Evolutionary conservation across 306 rosid genomes (phyloP), one percentile per base, ranked within the genome.

Genomic region (Fragaria vesca): DNA sequence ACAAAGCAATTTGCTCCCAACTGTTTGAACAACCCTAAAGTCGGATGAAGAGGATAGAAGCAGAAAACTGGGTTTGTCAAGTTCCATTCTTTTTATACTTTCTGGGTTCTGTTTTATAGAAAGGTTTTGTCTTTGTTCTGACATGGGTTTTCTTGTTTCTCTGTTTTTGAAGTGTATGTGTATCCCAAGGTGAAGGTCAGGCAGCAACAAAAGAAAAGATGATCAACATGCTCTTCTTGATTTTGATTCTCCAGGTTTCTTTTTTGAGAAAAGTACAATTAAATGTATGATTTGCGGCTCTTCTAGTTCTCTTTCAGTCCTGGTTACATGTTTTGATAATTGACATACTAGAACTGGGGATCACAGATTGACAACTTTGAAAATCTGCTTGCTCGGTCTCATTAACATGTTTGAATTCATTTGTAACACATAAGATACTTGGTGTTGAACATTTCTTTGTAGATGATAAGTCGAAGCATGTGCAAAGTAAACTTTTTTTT

Each of bases 181-280:
- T 80, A 80, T 69, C 83, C 83, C 28, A 80, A 75, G 83, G 83
- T 80, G 83, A 80, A 69, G 72, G 72, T 80, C 71, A 80, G 76
- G 76, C 76, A 74, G 75, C 75, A 75, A 60, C 80, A 69, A 40
- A 78, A 4, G 65, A 85, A 63, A 51, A 46, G 81, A 76, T 77
- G 86, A 79, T 85, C 73, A 18, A 1, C 72, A 7, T 75, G 72
- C 17, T 66, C n/a, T 48, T 2, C 2, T 12, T 54, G 83, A 79
- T 68, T 71, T 80, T 74, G 21, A 1, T 61, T 42, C 76, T 52
- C 38, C 88, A 51, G 88, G 88, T 85, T 46, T 8, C 26, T 4
- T 66, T 77, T 8, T 28, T 78, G 21, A 12, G 38, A 38, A 2
- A 17, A 3, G 3, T 40, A 6, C 7, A 21, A 12, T 7, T 36